Evolutionary conservation across 306 rosid genomes (phyloP), one percentile per base, ranked within the genome.

Genomic region (Adenanthera pavonina): DNA sequence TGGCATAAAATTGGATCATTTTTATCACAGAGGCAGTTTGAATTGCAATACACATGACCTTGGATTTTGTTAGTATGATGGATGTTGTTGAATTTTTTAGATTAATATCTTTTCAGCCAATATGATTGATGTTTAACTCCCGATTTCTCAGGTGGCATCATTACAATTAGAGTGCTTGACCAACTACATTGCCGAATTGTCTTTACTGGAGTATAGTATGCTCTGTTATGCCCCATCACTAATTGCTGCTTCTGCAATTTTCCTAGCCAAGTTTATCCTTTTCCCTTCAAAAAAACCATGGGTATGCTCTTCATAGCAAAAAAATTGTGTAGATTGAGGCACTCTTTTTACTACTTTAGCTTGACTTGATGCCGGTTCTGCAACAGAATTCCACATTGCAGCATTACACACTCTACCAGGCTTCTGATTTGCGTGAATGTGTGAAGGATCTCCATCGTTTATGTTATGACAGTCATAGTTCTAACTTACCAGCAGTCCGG

Each of bases 91-190:
- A 13, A 30, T 34, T 30, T 30, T 16, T 15, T 14, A 51, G 60
- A 16, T n/a, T 0, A 54, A 25, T 0, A 7, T 68, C 52, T 68
- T 68, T 17, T 36, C 11, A 35, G 10, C 34, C 36, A 7, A 38
- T 19, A 19, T 69, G 72, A 44, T 19, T 44, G 3, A 46, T 46
- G 52, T 2, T 72, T 60, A 16, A 40, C 49, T 46, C n/a, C 51
- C 11, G 43, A 61, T 46, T 67, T 49, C 14, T 59, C 82, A 89
- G 91, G 83, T 76, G 68, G 82, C 92, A 78, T 89, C 93, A 41
- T 80, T 95, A 84, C 96, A 90, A 64, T 85, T 95, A 70, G 99
- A 95, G 86, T 93, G 98, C 87, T 85, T 95, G 85, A 86, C 98
- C 36, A 95, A 91, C 88, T 95, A 90, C 76, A 81, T 95, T 52